phyloP scores from a whole-genome alignment of 2,329 filamentous ascomycete genomes.

The Fonsecaea pedrosoi region DNA sequence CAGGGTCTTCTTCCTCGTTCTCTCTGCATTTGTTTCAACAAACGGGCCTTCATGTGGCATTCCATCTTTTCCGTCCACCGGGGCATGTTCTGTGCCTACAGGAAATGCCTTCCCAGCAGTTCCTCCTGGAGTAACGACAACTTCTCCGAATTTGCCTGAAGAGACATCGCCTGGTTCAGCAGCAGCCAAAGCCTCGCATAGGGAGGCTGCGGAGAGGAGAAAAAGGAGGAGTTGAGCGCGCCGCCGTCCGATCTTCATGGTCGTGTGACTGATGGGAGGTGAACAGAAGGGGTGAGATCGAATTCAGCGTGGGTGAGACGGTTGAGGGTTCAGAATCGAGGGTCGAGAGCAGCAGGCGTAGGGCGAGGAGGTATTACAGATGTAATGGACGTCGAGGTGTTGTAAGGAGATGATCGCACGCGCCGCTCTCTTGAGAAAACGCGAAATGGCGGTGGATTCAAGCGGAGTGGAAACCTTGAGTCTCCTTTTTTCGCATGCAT shows the following conservation, averaged over 20 bases:
- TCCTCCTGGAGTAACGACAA: conserved; percentile 24
- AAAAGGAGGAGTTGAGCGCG: conserved; percentile 46
- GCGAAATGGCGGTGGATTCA: background rate
- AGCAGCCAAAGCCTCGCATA: conserved; percentile 27
- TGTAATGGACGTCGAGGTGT: background rate
- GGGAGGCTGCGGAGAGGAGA: conserved; percentile 46
- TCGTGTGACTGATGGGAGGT: conserved; percentile 23
- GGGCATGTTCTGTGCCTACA: conserved; percentile 76
- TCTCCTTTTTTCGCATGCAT: conserved; percentile 18
- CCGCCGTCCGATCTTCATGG: conserved; percentile 46
- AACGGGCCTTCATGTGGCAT: conserved; percentile 89
- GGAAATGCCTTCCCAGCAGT: conserved; percentile 37
- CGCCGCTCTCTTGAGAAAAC: background rate
- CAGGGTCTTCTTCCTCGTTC: conserved; percentile 52
- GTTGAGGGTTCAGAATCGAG: conserved; percentile 6
- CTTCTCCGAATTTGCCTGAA: conserved; percentile 26
- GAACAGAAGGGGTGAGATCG: conserved; percentile 2
- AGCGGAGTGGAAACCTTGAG: background rate
- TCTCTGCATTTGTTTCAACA: conserved; percentile 57
- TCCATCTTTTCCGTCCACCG: conserved; percentile 90
- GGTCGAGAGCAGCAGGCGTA: background rate
- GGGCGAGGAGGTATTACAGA: background rate
- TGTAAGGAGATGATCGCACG: background rate
- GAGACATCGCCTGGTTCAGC: conserved; percentile 9
- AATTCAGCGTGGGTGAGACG: conserved; percentile 14